Evolutionary conservation across 2,329 filamentous ascomycete genomes (phyloP).

Genomic region (Colletotrichum viniferum): DNA sequence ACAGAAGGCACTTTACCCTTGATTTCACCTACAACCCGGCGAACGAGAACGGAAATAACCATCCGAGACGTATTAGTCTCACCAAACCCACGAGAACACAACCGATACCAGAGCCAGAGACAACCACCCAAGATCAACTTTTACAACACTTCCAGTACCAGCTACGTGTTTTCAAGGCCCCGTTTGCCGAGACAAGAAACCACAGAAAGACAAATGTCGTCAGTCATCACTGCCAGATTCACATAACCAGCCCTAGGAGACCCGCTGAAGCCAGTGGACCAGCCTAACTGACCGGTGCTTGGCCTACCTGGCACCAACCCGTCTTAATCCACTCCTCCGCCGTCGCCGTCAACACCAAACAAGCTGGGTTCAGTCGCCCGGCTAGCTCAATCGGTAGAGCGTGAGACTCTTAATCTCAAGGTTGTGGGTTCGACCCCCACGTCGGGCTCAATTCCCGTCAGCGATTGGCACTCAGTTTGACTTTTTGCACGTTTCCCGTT

Average conservation of each 20-base stretch:
- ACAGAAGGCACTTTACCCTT: neutral
- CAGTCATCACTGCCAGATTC: neutral
- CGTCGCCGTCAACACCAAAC: neutral
- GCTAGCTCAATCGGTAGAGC: slow-evolving; percentile 76
- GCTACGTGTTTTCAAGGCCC: no score
- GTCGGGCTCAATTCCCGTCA: slow-evolving; percentile 19
- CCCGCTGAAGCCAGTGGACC: neutral
- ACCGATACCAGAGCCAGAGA: neutral
- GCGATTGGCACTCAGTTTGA: neutral
- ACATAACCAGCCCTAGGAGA: neutral
- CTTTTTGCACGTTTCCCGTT: neutral
- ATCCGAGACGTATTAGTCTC: neutral
- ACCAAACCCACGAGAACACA: neutral
- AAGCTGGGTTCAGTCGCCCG: slow-evolving; percentile 38
- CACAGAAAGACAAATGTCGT: neutral
- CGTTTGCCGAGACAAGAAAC: neutral
- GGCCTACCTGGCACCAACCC: neutral
- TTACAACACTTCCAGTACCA: neutral
- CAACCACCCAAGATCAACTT: neutral
- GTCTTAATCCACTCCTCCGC: neutral
- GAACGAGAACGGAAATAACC: neutral
- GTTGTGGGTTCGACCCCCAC: slow-evolving; percentile 55
- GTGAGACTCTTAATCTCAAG: slow-evolving; percentile 73
- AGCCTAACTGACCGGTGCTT: neutral
- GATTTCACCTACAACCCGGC: neutral